phyloP scores from a whole-genome alignment of 108 stramenopile species.

The Fistulifera pelliculosa region DNA sequence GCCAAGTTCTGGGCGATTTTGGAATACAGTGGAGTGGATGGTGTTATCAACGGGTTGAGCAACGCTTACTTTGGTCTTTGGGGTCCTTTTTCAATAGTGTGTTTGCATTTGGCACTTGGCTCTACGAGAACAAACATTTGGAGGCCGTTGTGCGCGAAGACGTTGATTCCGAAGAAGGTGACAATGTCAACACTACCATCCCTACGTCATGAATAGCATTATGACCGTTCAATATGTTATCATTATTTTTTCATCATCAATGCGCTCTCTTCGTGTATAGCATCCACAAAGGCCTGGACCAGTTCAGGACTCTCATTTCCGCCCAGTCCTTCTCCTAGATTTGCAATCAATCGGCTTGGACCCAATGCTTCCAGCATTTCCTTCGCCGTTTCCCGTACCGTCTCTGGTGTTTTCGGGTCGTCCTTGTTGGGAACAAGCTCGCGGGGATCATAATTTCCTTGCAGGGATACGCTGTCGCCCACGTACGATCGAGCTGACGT shows the following conservation, averaged over 20 bases:
- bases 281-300: constrained; percentile 81
- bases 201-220: too few relatives aligned
- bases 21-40: constrained; percentile 35
- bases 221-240: too few relatives aligned
- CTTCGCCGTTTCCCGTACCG: constrained; percentile 57
- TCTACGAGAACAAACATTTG: constrained; percentile 39
- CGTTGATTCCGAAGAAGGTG: neutral
- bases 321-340: constrained; percentile 90
- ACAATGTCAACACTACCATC: neutral
- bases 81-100: constrained; percentile 37
- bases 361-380: constrained; percentile 74
- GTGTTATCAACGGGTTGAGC: constrained; percentile 31
- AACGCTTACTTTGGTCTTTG: constrained; percentile 40
- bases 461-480: constrained; percentile 53
- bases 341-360: constrained; percentile 87
- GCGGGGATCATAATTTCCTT: constrained; percentile 89
- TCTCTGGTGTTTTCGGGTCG: constrained; percentile 56
- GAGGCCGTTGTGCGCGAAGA: constrained; percentile 8
- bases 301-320: constrained; percentile 86
- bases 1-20: constrained; percentile 24
- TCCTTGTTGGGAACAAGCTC: constrained; percentile 42
- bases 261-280: constrained; percentile 83
- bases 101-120: constrained; percentile 40
- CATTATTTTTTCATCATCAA: constrained; percentile 32
- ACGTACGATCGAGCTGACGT: constrained; percentile 45